Evolutionary conservation across 1,284 basidiomycete species (phyloP).

Genomic region (Anthracocystis walkeri): DNA sequence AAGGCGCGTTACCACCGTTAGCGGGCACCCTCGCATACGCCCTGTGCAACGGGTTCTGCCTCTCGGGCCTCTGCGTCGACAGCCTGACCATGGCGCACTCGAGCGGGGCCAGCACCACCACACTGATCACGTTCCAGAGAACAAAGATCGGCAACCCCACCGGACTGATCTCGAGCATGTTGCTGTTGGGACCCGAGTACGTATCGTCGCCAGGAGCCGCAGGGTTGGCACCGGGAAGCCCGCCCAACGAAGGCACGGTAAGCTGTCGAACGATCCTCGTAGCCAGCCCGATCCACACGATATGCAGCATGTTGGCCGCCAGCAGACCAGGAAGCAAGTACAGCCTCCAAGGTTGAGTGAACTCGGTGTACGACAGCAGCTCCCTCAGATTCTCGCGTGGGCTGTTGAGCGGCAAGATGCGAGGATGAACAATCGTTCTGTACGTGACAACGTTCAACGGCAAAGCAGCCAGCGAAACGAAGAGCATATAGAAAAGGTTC

Average conservation of each 20-base stretch:
- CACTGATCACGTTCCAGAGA: constrained; percentile 56
- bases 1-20: constrained; percentile 18
- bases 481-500: constrained; percentile 60
- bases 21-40: constrained; percentile 55
- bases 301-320: constrained; percentile 53
- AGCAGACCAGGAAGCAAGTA: constrained; percentile 63
- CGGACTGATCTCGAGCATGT: constrained; percentile 48
- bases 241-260: constrained; percentile 57
- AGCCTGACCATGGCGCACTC: constrained; percentile 66
- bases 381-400: constrained; percentile 55
- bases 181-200: constrained; percentile 57
- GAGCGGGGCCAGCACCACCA: constrained; percentile 59
- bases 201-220: constrained; percentile 47
- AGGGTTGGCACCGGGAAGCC: constrained; percentile 43
- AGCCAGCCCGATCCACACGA: constrained; percentile 58
- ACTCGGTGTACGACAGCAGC: constrained; percentile 60
- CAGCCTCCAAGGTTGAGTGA: constrained; percentile 63
- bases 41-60: constrained; percentile 64
- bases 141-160: constrained; percentile 60
- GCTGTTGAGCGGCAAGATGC: constrained; percentile 43
- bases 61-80: constrained; percentile 60
- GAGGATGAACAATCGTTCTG: constrained; percentile 65
- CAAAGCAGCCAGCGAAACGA: constrained; percentile 52
- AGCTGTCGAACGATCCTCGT: constrained; percentile 57
- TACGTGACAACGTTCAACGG: constrained; percentile 63